Evolutionary conservation across 1,284 basidiomycete genomes (phyloP).

Genomic region (Tilletia caries): DNA sequence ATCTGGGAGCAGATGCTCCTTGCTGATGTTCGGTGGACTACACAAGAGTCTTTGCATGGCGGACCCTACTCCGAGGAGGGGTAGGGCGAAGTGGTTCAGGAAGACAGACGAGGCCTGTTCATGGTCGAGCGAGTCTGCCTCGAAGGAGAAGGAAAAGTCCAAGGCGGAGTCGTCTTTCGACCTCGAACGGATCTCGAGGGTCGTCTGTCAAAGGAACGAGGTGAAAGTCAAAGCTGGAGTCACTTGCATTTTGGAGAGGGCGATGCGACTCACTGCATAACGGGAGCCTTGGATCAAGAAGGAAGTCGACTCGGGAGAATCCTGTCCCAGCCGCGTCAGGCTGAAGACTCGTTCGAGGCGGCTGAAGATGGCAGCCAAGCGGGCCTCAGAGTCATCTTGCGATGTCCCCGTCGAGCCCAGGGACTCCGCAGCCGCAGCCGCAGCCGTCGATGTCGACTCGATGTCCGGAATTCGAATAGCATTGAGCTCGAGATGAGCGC

Average conservation of each 20-base stretch:
- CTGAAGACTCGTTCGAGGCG: background rate
- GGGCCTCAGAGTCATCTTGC: background rate
- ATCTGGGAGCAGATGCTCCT: background rate
- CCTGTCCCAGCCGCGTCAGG: background rate
- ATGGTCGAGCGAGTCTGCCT: slow-evolving; percentile 12
- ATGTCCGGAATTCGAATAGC: background rate
- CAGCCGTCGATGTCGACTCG: background rate
- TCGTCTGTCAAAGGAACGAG: background rate
- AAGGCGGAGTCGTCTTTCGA: background rate
- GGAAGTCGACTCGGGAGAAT: background rate
- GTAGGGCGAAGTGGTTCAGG: slow-evolving; percentile 5
- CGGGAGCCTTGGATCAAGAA: slow-evolving; percentile 1
- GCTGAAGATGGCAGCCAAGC: background rate
- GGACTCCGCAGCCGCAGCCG: background rate
- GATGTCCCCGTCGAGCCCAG: background rate
- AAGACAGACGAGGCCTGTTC: slow-evolving; percentile 9
- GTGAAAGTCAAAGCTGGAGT: background rate
- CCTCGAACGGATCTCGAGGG: background rate
- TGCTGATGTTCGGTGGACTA: no score
- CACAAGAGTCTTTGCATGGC: no score
- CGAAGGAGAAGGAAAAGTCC: slow-evolving; percentile 1
- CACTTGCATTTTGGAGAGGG: background rate
- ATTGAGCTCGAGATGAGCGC: background rate
- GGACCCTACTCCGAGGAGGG: background rate
- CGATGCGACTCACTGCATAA: background rate